Evolutionary conservation across 331 rosid genomes (phyloP).

Genomic region (Erythrophleum ivorense): DNA sequence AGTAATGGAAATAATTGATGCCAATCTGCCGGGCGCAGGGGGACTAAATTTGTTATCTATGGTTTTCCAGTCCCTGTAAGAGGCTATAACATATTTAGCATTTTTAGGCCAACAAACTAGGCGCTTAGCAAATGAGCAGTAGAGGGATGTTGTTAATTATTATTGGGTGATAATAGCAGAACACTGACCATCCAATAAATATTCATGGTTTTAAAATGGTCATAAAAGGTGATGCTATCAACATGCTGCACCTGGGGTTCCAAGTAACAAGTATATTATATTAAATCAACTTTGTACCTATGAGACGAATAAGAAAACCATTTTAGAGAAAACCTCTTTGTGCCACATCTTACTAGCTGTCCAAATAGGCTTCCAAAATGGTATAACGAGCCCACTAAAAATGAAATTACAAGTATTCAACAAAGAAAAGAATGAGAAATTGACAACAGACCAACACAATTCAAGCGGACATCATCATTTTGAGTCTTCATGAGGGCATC

Average conservation of each 20-base stretch:
- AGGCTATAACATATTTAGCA: not conserved
- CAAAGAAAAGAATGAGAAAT: slow-evolving; percentile 23
- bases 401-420: slow-evolving; percentile 17
- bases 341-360: slow-evolving; percentile 5
- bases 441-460: slow-evolving; percentile 76
- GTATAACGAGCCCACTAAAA: slow-evolving; percentile 22
- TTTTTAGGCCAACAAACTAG: slow-evolving; percentile 12
- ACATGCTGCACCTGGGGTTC: slow-evolving; percentile 15
- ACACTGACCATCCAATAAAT: slow-evolving; percentile 19
- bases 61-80: not conserved
- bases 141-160: not conserved
- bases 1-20: slow-evolving; percentile 4
- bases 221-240: slow-evolving; percentile 22
- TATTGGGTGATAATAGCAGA: slow-evolving; percentile 24
- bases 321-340: slow-evolving; percentile 1
- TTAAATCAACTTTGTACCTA: slow-evolving; percentile 21
- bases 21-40: not conserved
- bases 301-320: slow-evolving; percentile 9
- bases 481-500: slow-evolving; percentile 87
- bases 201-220: not conserved
- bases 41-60: not conserved
- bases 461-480: slow-evolving; percentile 82
- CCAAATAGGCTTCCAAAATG: slow-evolving; percentile 33
- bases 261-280: slow-evolving; percentile 4
- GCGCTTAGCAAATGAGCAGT: not conserved